Conservation (phyloP, 371 early-diverging fungal species). For the Smittium culicis region DNA sequence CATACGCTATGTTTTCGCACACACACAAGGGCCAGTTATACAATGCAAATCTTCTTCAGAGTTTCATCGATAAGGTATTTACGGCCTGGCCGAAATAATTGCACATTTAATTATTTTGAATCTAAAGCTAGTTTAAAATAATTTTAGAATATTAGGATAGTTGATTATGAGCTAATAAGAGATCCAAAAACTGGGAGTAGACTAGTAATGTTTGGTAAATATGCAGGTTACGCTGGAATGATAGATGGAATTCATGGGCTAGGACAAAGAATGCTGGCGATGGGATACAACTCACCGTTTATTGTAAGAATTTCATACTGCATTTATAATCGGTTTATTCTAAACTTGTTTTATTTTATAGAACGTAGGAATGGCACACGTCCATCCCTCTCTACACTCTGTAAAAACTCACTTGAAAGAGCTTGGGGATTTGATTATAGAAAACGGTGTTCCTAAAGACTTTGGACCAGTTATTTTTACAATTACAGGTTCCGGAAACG, state of each 20-base stretch:
- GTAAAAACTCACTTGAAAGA: conserved; percentile 59
- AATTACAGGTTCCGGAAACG: conserved; percentile 92
- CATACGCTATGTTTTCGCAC: conserved; percentile 90
- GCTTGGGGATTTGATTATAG: conserved; percentile 62
- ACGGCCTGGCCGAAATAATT: conserved; percentile 15
- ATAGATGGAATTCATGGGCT: conserved; percentile 84
- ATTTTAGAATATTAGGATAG: conserved; percentile 55
- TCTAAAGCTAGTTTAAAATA: conserved; percentile 18
- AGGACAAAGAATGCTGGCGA: conserved; percentile 75
- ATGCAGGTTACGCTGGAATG: conserved; percentile 95
- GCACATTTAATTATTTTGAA: not conserved
- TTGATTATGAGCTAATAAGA: conserved; percentile 92
- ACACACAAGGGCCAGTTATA: conserved; percentile 90
- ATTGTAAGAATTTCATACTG: conserved; percentile 26
- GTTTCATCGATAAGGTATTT: conserved; percentile 63
- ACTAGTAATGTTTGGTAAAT: conserved; percentile 79
- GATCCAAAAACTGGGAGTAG: conserved; percentile 56
- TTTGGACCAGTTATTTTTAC: conserved; percentile 83
- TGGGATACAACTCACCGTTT: conserved; percentile 88
- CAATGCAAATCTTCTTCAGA: conserved; percentile 83
- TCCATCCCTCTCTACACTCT: conserved; percentile 62
- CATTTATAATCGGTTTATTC: not conserved
- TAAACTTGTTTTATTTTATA: not conserved
- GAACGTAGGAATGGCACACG: conserved; percentile 73
- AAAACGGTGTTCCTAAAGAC: conserved; percentile 70